phyloP scores from a whole-genome alignment of 805 yeast species.

The Candida verbasci region DNA sequence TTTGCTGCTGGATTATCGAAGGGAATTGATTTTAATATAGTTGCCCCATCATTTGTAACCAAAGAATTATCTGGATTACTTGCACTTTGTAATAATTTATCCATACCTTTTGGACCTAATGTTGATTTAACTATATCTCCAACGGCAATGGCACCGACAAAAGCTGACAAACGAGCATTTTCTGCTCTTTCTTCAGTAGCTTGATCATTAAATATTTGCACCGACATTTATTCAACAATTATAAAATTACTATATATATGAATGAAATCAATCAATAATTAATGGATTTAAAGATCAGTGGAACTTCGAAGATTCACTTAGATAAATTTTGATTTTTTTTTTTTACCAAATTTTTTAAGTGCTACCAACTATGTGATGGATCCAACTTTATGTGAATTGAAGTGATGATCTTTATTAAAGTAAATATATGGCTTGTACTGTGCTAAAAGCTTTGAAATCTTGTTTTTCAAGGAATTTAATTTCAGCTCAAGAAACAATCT shows the following conservation, averaged over 20 bases:
- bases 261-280: too few species aligned
- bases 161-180: constrained; percentile 95
- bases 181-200: constrained; percentile 97
- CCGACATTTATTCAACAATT: constrained; percentile 46
- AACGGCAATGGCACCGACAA: constrained; percentile 98
- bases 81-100: constrained; percentile 85
- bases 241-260: too few species aligned
- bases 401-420: constrained; percentile 29
- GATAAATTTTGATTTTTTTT: neutral
- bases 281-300: neutral
- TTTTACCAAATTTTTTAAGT: neutral
- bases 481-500: too few species aligned
- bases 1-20: constrained; percentile 97
- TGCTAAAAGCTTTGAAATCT: too few species aligned
- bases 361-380: neutral
- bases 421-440: too few species aligned
- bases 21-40: constrained; percentile 89
- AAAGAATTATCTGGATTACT: constrained; percentile 64
- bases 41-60: constrained; percentile 98
- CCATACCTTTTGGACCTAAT: constrained; percentile 99
- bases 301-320: neutral
- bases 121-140: constrained; percentile 95
- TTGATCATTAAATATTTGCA: constrained; percentile 94
- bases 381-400: neutral
- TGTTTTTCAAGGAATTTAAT: too few species aligned